Evolutionary conservation across 495 filamentous ascomycete genomes (phyloP).

Genomic region (Neurospora sp.): DNA sequence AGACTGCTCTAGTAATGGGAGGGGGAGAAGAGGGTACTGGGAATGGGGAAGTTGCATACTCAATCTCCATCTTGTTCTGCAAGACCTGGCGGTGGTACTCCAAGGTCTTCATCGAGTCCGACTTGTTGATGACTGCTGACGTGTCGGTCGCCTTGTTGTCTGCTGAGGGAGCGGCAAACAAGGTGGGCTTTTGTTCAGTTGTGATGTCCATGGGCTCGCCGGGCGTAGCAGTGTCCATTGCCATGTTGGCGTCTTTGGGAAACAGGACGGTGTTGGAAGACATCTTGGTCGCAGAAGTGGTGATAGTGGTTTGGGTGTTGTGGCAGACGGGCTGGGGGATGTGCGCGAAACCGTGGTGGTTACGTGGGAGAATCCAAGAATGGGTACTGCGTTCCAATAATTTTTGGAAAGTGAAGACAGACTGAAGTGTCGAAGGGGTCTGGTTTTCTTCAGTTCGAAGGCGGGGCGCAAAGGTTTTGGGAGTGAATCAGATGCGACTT

Average conservation of each 20-base stretch:
- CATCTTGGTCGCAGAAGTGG: constrained; percentile 6
- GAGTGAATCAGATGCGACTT: not conserved
- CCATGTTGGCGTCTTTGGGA: constrained; percentile 48
- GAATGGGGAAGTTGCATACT: constrained; percentile 30
- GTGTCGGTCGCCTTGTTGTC: constrained; percentile 14
- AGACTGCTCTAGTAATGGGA: not conserved
- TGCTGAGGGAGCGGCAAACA: not conserved
- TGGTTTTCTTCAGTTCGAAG: not conserved
- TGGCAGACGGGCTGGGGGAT: not conserved
- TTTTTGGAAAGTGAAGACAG: not conserved
- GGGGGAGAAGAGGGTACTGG: not conserved
- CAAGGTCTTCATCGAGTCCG: constrained; percentile 47
- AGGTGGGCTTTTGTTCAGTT: constrained; percentile 9
- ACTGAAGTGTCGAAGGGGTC: not conserved
- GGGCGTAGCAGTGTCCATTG: constrained; percentile 15
- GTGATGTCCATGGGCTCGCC: constrained; percentile 8
- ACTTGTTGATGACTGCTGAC: constrained; percentile 23
- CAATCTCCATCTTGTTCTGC: constrained; percentile 59
- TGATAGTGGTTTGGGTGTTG: not conserved
- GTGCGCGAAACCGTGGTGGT: not conserved
- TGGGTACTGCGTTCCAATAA: not conserved
- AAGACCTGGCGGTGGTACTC: constrained; percentile 73
- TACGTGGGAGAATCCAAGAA: not conserved
- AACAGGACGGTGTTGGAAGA: constrained; percentile 38
- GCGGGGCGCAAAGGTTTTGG: not conserved